These are phyloP conservation scores for Coprinellus aureogranulatus DNA, from an alignment of 768 basidiomycete genomes.

Conservation along the genomic window DNA sequence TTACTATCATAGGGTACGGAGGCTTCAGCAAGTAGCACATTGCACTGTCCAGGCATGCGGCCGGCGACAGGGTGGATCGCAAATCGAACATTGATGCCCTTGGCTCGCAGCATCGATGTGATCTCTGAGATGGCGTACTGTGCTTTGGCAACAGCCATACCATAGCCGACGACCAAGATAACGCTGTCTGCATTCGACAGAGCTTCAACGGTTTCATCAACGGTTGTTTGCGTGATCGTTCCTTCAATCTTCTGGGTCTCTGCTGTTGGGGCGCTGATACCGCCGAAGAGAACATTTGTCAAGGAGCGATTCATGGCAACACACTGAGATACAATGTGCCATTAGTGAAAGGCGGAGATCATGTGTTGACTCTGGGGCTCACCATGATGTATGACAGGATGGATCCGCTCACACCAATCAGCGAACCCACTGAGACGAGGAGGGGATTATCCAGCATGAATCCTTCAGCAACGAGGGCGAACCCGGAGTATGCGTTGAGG, in stretches of 20 bases:
- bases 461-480: slow-evolving; percentile 88
- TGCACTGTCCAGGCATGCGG: slow-evolving; percentile 92
- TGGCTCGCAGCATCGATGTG: slow-evolving; percentile 64
- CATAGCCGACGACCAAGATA: slow-evolving; percentile 82
- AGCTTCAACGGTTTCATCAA: slow-evolving; percentile 80
- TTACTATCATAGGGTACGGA: slow-evolving; percentile 87
- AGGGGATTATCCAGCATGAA: slow-evolving; percentile 90
- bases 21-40: slow-evolving; percentile 87
- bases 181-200: slow-evolving; percentile 79
- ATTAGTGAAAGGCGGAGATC: not conserved
- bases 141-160: slow-evolving; percentile 91
- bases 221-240: slow-evolving; percentile 68
- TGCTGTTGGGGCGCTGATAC: slow-evolving; percentile 58
- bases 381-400: slow-evolving; percentile 95
- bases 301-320: slow-evolving; percentile 90
- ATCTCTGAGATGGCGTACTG: slow-evolving; percentile 81
- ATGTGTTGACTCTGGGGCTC: slow-evolving; percentile 14
- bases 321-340: slow-evolving; percentile 48
- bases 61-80: slow-evolving; percentile 90
- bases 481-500: slow-evolving; percentile 86
- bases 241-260: slow-evolving; percentile 81
- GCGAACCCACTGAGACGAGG: slow-evolving; percentile 77
- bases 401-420: slow-evolving; percentile 88
- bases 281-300: slow-evolving; percentile 84
- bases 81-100: slow-evolving; percentile 78